Base-by-base conservation (phyloP, 1,284 basidiomycete species). In the Calocybe gambosa region DNA sequence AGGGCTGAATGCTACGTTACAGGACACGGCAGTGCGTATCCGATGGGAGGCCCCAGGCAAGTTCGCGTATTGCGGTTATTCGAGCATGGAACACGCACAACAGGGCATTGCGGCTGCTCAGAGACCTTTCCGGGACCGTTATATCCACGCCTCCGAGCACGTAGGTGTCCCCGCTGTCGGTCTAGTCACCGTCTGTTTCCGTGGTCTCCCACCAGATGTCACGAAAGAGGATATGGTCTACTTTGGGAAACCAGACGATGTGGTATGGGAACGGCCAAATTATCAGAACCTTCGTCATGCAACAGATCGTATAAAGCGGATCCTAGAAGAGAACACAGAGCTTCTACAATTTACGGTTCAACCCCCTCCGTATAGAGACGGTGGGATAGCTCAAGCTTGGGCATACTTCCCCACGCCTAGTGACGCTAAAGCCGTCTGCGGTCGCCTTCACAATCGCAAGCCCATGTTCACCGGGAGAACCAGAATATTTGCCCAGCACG, bases 1-100 rank as follows among this genome's bases (percentile, higher is more conserved):
- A 3, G 59, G 58, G 5, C 62, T 66, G 2, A 65, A 62, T 5
- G 67, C 65, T 0, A 55, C 60, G 1, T 57, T 79, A n/a, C 62
- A 64, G 16, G 75, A 80, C 47, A 70, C 68, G 1, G 62, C 67
- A 8, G 70, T 84, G 3, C 71, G 72, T 8, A 60, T 87, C 23
- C 59, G 68, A 12, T 82, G 75, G 75, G 68, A 74, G 16, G 70
- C 70, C 1, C 79, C 85, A 0, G 60, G 62, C 12, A 70, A 68
- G 31, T 65, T 66, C 1, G 80, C 70, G 0, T 86, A 76, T 49
- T 75, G 73, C 15, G 85, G 85, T 0, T 87, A 80, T 51, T 55
- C 64, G 0, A 74, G 67, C 1, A 50, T 65, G 35, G 62, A 66
- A 34, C 63, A 69, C 8, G 83, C 84, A 0, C 57, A 69, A 18